A percentile compares a stretch with the other conserved stretches of the same genome.
Conservation (phyloP, 345 rosid species). For the Gynandropsis gynandra region DNA sequence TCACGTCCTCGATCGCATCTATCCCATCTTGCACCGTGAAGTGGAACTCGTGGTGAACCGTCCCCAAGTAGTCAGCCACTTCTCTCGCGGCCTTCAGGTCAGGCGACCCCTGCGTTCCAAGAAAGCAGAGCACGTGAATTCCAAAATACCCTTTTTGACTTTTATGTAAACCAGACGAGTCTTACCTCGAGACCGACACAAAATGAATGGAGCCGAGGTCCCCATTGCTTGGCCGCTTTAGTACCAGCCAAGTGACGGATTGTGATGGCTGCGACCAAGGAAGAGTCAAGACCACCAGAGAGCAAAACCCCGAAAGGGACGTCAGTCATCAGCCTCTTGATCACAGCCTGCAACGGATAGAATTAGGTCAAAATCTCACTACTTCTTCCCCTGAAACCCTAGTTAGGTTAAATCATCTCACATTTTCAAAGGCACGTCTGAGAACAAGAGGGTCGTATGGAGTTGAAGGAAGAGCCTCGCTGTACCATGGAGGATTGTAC, state of each 20-base stretch:
- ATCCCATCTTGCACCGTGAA: conserved; percentile 95
- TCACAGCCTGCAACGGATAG: conserved; percentile 56
- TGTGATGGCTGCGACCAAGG: conserved; percentile 78
- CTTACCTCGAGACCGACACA: conserved; percentile 86
- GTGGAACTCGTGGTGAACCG: conserved; percentile 88
- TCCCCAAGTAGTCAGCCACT: conserved; percentile 84
- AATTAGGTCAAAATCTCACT: background rate
- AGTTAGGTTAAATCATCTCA: conserved; percentile 23
- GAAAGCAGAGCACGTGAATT: background rate
- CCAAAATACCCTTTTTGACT: too few relatives aligned
- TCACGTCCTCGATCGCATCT: conserved; percentile 92
- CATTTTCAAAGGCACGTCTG: conserved; percentile 64
- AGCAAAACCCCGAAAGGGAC: conserved; percentile 90
- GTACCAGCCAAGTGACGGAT: conserved; percentile 72
- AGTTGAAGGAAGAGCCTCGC: conserved; percentile 52
- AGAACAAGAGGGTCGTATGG: conserved; percentile 79
- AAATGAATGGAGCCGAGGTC: conserved; percentile 79
- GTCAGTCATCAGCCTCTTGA: conserved; percentile 86
- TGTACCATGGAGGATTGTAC: conserved; percentile 90
- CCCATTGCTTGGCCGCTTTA: conserved; percentile 74
- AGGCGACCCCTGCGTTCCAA: conserved; percentile 56
- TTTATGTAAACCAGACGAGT: conserved; percentile 11
- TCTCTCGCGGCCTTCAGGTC: conserved; percentile 80
- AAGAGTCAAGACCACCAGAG: conserved; percentile 94
- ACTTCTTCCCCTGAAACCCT: background rate